phyloP scores from a whole-genome alignment of 2,329 filamentous ascomycete genomes.

The Capronia epimyces region DNA sequence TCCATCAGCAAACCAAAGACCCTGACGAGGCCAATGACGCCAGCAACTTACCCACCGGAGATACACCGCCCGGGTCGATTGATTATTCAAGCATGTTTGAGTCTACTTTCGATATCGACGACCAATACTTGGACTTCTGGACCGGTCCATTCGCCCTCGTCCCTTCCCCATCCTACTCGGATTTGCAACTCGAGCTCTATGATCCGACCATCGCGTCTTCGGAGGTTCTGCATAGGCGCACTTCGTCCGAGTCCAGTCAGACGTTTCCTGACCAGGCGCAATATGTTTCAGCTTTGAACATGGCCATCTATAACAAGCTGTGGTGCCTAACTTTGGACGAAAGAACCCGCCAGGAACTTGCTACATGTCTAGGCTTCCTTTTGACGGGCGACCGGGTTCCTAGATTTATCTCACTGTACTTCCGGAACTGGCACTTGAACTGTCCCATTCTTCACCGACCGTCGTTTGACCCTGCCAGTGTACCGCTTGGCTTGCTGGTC shows the following conservation, averaged over 20 bases:
- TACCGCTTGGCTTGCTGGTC: slow-evolving; percentile 37
- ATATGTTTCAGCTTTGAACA: slow-evolving; percentile 38
- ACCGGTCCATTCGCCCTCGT: slow-evolving; percentile 21
- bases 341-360: slow-evolving; percentile 39
- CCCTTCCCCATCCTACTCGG: slow-evolving; percentile 17
- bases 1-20: slow-evolving; percentile 32
- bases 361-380: slow-evolving; percentile 37
- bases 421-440: slow-evolving; percentile 44
- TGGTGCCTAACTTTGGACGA: slow-evolving; percentile 37
- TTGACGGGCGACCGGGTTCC: slow-evolving; percentile 40
- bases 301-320: slow-evolving; percentile 38
- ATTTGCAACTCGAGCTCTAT: slow-evolving; percentile 19
- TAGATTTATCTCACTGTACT: slow-evolving; percentile 41
- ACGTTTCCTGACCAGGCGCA: slow-evolving; percentile 12
- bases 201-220: slow-evolving; percentile 10
- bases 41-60: not conserved
- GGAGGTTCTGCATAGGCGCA: slow-evolving; percentile 4
- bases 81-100: slow-evolving; percentile 21
- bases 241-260: slow-evolving; percentile 9
- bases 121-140: slow-evolving; percentile 23
- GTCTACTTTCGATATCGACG: slow-evolving; percentile 12
- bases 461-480: slow-evolving; percentile 39
- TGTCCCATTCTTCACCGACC: slow-evolving; percentile 41
- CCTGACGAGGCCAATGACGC: slow-evolving; percentile 14
- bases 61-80: slow-evolving; percentile 4